Conservation (phyloP, 2,329 filamentous ascomycete species). For the Stachybotrys elegans region DNA sequence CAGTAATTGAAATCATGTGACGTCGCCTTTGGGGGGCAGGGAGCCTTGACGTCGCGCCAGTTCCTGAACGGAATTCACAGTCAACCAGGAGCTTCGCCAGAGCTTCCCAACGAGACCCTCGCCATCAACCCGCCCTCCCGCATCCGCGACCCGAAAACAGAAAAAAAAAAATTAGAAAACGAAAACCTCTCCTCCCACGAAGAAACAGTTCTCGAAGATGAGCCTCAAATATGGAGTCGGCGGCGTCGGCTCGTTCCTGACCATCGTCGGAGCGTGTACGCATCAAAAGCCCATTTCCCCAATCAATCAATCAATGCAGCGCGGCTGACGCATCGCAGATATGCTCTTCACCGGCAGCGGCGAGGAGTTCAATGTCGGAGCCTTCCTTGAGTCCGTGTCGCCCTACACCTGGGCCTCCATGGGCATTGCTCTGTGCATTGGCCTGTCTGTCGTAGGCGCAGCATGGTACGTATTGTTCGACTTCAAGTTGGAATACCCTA, state of each 20-base stretch:
- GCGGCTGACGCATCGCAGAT: constrained; percentile 51
- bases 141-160: too few relatives aligned
- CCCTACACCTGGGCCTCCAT: constrained; percentile 90
- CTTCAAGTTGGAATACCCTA: neutral
- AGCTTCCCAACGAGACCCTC: neutral
- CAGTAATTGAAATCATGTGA: constrained; percentile 28
- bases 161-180: too few relatives aligned
- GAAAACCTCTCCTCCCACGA: too few relatives aligned
- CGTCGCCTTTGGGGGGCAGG: too few relatives aligned
- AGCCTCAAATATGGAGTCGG: constrained; percentile 67
- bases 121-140: neutral
- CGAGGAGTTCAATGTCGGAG: constrained; percentile 94
- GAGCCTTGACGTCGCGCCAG: constrained; percentile 1
- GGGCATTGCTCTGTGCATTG: constrained; percentile 91
- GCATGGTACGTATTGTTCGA: constrained; percentile 66
- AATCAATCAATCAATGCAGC: neutral
- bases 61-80: too few relatives aligned
- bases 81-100: neutral
- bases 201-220: constrained; percentile 43
- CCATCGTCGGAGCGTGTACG: constrained; percentile 76
- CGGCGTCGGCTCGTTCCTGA: constrained; percentile 62
- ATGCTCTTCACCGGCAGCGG: constrained; percentile 98
- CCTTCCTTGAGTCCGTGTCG: constrained; percentile 89
- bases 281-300: constrained; percentile 4
- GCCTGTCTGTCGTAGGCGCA: constrained; percentile 91